These are phyloP conservation scores for Chaetomidium leptoderma DNA, from an alignment of 495 filamentous ascomycete genomes.

Conservation along the genomic window DNA sequence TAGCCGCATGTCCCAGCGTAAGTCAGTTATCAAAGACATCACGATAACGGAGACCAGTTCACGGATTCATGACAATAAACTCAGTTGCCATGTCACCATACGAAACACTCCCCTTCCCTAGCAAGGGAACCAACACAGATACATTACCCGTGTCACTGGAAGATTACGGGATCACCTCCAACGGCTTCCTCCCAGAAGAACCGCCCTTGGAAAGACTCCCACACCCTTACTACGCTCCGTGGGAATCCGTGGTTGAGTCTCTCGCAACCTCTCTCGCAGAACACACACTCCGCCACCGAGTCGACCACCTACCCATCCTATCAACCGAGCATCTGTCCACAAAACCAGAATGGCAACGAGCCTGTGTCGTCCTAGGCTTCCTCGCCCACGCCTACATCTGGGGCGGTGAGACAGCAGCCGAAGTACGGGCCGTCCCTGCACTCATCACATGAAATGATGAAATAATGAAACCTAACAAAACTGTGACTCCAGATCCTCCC, in stretches of 20 bases:
- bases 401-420: conserved; percentile 34
- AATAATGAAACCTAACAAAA: too few relatives aligned
- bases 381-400: conserved; percentile 84
- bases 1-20: too few relatives aligned
- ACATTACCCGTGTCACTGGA: not conserved
- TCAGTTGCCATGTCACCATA: conserved; percentile 20
- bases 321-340: conserved; percentile 58
- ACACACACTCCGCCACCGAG: conserved; percentile 59
- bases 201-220: conserved; percentile 64
- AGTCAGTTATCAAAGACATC: too few relatives aligned
- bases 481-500: conserved; percentile 53
- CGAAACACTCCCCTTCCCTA: conserved; percentile 7
- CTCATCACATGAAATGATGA: too few relatives aligned
- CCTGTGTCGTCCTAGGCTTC: conserved; percentile 72
- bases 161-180: conserved; percentile 28
- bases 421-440: too few relatives aligned
- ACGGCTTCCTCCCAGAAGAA: conserved; percentile 76
- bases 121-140: not conserved
- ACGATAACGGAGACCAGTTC: not conserved
- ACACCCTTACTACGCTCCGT: conserved; percentile 72
- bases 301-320: conserved; percentile 67
- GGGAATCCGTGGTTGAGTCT: conserved; percentile 69
- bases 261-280: conserved; percentile 63
- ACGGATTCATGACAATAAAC: not conserved
- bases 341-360: conserved; percentile 74